Evolutionary conservation across 169 alveolate genomes (phyloP).

Genomic region (Toxoplasma gondii): DNA sequence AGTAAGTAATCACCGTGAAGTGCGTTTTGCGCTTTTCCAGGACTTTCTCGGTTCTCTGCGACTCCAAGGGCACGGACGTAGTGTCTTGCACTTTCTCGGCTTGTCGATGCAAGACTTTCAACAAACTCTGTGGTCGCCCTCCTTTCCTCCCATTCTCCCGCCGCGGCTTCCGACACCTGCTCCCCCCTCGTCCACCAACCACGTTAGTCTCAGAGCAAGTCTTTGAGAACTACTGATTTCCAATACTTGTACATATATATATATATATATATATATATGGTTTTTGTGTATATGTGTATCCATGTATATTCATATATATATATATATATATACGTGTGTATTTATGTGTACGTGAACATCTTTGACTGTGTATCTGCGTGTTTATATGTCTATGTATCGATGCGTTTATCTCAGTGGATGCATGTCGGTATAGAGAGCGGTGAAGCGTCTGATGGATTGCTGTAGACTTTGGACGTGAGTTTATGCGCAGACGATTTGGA

Average conservation of each 20-base stretch:
- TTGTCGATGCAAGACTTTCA: slow-evolving; percentile 59
- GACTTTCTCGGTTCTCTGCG: slow-evolving; percentile 66
- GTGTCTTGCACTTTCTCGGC: slow-evolving; percentile 57
- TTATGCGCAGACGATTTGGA: too few species aligned
- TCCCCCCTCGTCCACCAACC: background rate
- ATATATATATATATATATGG: too few species aligned
- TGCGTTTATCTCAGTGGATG: background rate
- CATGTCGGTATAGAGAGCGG: too few species aligned
- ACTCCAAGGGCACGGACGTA: slow-evolving; percentile 63
- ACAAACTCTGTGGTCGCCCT: slow-evolving; percentile 52
- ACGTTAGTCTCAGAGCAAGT: background rate
- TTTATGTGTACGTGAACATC: background rate
- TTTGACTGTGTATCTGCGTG: background rate
- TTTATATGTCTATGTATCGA: background rate
- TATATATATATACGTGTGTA: background rate
- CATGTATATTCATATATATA: background rate
- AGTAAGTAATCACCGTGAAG: too few species aligned
- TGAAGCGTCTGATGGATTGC: too few species aligned
- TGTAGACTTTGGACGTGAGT: too few species aligned
- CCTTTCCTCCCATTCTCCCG: slow-evolving; percentile 46
- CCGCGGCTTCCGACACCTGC: background rate
- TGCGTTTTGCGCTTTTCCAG: background rate
- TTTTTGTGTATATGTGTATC: background rate
- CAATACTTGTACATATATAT: background rate
- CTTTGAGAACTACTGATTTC: background rate